A percentile compares a stretch with the other conserved stretches of the same genome.
phyloP scores from a whole-genome alignment of 257 asterid species.

The Solanum pimpinellifolium region DNA sequence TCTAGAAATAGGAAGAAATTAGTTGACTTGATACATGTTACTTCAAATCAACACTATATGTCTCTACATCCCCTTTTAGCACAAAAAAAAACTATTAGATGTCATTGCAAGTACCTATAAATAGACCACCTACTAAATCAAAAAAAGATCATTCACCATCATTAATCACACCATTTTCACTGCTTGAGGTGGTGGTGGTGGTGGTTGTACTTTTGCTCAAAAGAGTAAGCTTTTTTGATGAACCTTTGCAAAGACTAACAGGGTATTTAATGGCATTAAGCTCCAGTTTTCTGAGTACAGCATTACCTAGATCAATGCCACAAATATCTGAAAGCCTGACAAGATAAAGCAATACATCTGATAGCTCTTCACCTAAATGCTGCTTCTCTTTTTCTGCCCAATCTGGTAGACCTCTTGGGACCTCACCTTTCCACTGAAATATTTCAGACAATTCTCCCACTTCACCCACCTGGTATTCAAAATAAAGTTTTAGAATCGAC shows the following conservation, averaged over 20 bases:
- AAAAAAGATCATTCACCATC: constrained; percentile 3
- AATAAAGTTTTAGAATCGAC: not conserved
- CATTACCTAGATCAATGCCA: constrained; percentile 51
- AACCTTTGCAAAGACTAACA: constrained; percentile 23
- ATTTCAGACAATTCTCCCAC: constrained; percentile 61
- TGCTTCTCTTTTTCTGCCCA: constrained; percentile 51
- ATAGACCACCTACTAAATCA: not conserved
- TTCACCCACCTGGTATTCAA: constrained; percentile 46
- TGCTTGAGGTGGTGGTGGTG: not conserved
- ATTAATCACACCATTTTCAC: constrained; percentile 1
- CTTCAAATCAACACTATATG: not conserved
- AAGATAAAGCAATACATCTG: constrained; percentile 56
- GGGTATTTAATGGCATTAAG: constrained; percentile 56
- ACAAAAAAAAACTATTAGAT: not conserved
- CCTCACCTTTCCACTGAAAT: constrained; percentile 75
- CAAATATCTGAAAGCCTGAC: constrained; percentile 46
- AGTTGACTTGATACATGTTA: not conserved
- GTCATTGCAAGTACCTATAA: not conserved
- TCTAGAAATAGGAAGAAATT: not conserved
- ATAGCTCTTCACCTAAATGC: constrained; percentile 57
- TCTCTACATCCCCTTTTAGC: not conserved
- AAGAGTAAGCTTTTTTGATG: constrained; percentile 15
- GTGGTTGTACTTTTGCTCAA: not conserved
- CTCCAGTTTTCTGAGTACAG: constrained; percentile 46
- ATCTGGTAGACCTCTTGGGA: constrained; percentile 37